Evolutionary conservation across 495 filamentous ascomycete species (phyloP).

Genomic region (Penicillium arizonense): DNA sequence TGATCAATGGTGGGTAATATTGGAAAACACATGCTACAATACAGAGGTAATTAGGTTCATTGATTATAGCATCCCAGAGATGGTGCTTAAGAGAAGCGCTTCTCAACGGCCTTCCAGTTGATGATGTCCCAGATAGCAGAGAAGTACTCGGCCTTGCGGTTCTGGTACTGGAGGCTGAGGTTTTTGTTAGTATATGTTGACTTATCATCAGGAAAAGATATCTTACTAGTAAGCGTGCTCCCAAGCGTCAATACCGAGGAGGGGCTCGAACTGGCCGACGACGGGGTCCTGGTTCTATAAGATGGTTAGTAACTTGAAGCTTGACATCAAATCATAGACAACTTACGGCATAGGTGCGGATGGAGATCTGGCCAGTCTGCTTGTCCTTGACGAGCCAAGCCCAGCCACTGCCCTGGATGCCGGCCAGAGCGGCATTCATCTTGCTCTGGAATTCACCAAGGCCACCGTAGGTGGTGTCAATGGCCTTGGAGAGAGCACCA

Average conservation of each 20-base stretch:
- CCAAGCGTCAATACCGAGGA: slow-evolving; percentile 97
- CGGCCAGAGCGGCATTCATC: slow-evolving; percentile 76
- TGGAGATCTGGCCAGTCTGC: slow-evolving; percentile 67
- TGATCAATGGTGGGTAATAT: neutral
- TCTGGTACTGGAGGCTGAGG: slow-evolving; percentile 87
- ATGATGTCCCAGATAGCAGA: slow-evolving; percentile 94
- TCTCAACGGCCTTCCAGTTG: slow-evolving; percentile 95
- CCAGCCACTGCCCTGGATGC: slow-evolving; percentile 94
- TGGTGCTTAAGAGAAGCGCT: slow-evolving; percentile 58
- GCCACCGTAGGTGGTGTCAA: slow-evolving; percentile 74
- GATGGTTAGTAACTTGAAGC: slow-evolving; percentile 8
- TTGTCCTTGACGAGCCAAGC: slow-evolving; percentile 90
- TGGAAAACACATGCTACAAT: slow-evolving; percentile 17
- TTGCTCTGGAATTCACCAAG: slow-evolving; percentile 71
- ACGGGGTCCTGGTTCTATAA: slow-evolving; percentile 86
- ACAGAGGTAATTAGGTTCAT: slow-evolving; percentile 12
- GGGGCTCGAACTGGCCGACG: slow-evolving; percentile 77
- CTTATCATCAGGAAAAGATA: neutral
- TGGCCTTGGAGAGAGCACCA: slow-evolving; percentile 63
- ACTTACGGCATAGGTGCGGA: slow-evolving; percentile 72
- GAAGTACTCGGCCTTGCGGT: slow-evolving; percentile 99
- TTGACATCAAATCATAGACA: neutral
- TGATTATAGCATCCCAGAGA: slow-evolving; percentile 1
- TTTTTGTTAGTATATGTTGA: slow-evolving; percentile 41
- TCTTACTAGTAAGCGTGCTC: slow-evolving; percentile 80